Evolutionary conservation across 495 filamentous ascomycete genomes (phyloP).

Genomic region (Penicillium daleae): DNA sequence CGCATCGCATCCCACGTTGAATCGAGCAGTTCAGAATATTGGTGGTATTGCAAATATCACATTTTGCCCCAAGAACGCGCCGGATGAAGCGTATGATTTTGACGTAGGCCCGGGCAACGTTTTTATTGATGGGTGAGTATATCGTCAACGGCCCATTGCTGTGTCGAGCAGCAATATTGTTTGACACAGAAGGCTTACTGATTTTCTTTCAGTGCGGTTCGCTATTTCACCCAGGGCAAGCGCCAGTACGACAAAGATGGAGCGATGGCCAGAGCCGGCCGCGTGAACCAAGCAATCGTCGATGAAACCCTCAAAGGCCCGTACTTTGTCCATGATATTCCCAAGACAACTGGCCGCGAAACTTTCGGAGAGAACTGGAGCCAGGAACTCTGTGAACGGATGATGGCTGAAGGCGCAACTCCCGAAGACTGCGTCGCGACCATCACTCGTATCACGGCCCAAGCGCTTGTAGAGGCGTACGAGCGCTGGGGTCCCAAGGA

Average conservation of each 20-base stretch:
- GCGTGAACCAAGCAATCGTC: constrained; percentile 48
- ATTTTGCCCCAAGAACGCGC: constrained; percentile 36
- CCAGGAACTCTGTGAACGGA: constrained; percentile 18
- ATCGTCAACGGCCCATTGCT: neutral
- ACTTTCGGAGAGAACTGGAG: constrained; percentile 47
- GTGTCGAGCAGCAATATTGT: neutral
- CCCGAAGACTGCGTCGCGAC: constrained; percentile 53
- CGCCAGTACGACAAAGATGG: constrained; percentile 39
- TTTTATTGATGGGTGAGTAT: constrained; percentile 21
- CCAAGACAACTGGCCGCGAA: constrained; percentile 57
- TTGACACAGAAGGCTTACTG: neutral
- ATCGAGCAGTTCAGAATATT: constrained; percentile 56
- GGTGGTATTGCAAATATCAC: constrained; percentile 54
- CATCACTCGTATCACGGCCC: constrained; percentile 54
- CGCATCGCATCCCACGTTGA: constrained; percentile 50
- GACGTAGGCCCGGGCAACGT: constrained; percentile 38
- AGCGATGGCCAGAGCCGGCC: constrained; percentile 41
- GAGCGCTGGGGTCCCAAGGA: constrained; percentile 20
- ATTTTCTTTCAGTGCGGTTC: constrained; percentile 11
- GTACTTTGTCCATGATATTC: constrained; percentile 47
- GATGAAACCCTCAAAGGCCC: constrained; percentile 43
- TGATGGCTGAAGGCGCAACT: constrained; percentile 35
- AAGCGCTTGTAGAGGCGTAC: constrained; percentile 46
- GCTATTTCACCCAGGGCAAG: constrained; percentile 17
- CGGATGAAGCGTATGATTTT: constrained; percentile 44